Evolutionary conservation across 148 eudicot genomes (phyloP).

Genomic region (Gaultheria prostrata): DNA sequence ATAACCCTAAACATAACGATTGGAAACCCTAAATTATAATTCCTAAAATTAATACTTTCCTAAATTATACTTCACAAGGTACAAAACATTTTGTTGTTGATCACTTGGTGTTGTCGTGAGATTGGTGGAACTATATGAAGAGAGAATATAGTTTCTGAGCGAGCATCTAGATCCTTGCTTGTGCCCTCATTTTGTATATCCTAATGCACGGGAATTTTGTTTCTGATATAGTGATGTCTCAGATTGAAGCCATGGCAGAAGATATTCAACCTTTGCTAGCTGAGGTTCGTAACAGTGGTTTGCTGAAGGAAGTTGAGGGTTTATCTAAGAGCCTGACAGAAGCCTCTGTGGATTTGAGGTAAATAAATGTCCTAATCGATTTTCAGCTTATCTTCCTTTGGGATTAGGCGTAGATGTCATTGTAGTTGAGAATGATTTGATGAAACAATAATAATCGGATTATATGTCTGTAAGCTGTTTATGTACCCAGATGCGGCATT

Average conservation of each 20-base stretch:
- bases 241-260: constrained; percentile 92
- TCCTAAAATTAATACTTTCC: too few species aligned
- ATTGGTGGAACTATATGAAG: background rate
- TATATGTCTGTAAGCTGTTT: background rate
- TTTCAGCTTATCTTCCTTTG: background rate
- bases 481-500: background rate
- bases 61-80: too few species aligned
- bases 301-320: constrained; percentile 85
- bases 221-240: constrained; percentile 65
- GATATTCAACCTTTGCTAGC: constrained; percentile 87
- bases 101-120: background rate
- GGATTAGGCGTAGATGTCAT: background rate
- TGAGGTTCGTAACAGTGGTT: constrained; percentile 80
- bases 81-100: background rate
- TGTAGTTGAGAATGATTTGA: background rate
- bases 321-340: constrained; percentile 84
- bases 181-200: constrained; percentile 16
- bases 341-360: constrained; percentile 86
- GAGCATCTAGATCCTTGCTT: background rate
- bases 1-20: too few species aligned
- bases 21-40: too few species aligned
- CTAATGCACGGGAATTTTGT: constrained; percentile 40
- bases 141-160: background rate
- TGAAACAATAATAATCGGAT: background rate
- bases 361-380: constrained; percentile 9